These are phyloP conservation scores for Solanum sejunctum DNA, from an alignment of 257 asterid species.

Conservation along the genomic window DNA sequence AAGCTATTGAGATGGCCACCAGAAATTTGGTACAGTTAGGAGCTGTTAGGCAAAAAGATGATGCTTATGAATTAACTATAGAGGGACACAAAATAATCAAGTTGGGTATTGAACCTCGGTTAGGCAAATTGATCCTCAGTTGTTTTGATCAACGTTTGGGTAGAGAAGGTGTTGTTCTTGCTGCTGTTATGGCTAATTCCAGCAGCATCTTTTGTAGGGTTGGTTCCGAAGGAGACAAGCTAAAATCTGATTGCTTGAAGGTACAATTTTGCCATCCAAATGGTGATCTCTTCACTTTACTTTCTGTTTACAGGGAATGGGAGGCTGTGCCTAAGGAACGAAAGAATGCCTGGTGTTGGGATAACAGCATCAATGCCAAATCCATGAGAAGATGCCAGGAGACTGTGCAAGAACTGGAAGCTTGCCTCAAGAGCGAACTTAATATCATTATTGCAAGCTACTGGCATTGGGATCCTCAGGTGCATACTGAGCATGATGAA, in stretches of 20 bases:
- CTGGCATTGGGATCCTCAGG: slow-evolving; percentile 68
- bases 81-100: slow-evolving; percentile 61
- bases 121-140: slow-evolving; percentile 64
- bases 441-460: slow-evolving; percentile 58
- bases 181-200: slow-evolving; percentile 88
- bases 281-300: slow-evolving; percentile 90
- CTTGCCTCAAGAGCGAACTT: slow-evolving; percentile 63
- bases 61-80: slow-evolving; percentile 34
- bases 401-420: slow-evolving; percentile 59
- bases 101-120: slow-evolving; percentile 91
- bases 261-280: slow-evolving; percentile 72
- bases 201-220: slow-evolving; percentile 85
- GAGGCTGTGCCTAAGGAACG: slow-evolving; percentile 37
- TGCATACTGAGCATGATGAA: slow-evolving; percentile 38
- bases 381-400: slow-evolving; percentile 85
- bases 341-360: slow-evolving; percentile 83
- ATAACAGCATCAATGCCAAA: slow-evolving; percentile 85
- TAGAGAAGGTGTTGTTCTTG: slow-evolving; percentile 81
- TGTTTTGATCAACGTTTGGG: slow-evolving; percentile 47
- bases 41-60: slow-evolving; percentile 30
- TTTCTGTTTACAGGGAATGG: slow-evolving; percentile 80
- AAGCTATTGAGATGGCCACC: slow-evolving; percentile 68
- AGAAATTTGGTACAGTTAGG: slow-evolving; percentile 70
- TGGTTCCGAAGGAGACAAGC: slow-evolving; percentile 56
- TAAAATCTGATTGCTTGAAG: slow-evolving; percentile 75